A percentile compares a stretch with the other conserved stretches of the same genome.
Evolutionary conservation across 352 stramenopile species (phyloP).

Genomic region (Phytophthora fragariae): DNA sequence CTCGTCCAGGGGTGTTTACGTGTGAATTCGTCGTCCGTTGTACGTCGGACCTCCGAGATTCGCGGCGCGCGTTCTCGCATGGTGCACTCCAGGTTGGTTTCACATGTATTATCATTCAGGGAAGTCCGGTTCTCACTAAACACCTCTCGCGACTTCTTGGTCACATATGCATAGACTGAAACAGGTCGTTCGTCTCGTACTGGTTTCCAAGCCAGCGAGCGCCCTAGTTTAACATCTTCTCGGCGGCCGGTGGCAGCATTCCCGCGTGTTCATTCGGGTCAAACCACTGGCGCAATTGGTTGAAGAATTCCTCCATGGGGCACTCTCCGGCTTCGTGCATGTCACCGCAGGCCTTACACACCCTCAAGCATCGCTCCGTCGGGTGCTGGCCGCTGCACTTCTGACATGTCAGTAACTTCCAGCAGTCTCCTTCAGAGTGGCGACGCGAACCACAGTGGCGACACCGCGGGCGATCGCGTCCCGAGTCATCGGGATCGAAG

Average conservation of each 20-base stretch:
- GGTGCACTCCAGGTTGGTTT: no score
- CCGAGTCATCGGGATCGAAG: not conserved
- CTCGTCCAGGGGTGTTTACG: no score
- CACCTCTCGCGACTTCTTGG: no score
- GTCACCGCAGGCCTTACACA: not conserved
- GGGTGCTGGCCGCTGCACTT: not conserved
- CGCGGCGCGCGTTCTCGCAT: not conserved
- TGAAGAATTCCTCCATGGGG: not conserved
- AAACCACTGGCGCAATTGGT: not conserved
- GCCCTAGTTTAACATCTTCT: not conserved
- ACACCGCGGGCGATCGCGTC: slow-evolving; percentile 4
- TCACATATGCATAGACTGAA: not conserved
- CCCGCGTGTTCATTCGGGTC: not conserved
- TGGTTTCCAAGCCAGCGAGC: not conserved
- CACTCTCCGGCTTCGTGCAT: not conserved
- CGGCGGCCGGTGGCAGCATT: not conserved
- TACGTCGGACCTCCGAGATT: no score
- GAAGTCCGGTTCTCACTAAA: no score
- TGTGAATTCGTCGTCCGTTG: no score
- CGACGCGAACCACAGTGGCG: slow-evolving; percentile 6
- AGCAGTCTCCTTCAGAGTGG: not conserved
- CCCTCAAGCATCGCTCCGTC: not conserved
- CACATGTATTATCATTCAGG: no score
- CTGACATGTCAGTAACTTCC: not conserved
- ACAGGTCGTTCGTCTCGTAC: not conserved